phyloP scores from a whole-genome alignment of 257 asterid genomes.

The Linaria vulgaris region DNA sequence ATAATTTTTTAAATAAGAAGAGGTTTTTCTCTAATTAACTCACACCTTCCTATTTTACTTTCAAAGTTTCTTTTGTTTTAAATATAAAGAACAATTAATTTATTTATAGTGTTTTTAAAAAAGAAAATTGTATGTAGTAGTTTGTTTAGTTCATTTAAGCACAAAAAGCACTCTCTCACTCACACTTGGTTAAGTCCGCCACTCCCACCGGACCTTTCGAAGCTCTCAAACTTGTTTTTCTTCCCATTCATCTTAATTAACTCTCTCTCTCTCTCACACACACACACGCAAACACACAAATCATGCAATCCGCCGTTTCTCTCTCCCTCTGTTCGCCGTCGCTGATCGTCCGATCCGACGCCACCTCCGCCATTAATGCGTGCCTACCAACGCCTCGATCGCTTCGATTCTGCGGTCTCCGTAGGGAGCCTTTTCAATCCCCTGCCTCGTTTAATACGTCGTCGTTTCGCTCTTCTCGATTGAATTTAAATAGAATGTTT shows the following conservation, averaged over 20 bases:
- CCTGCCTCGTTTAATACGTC: constrained; percentile 33
- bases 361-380: constrained; percentile 28
- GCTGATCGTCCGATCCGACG: constrained; percentile 47
- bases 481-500: constrained; percentile 34
- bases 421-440: constrained; percentile 57
- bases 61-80: too few relatives aligned
- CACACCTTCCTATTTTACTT: too few relatives aligned
- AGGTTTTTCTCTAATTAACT: too few relatives aligned
- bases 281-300: not conserved
- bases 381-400: constrained; percentile 49
- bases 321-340: constrained; percentile 57
- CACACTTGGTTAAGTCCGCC: constrained; percentile 66
- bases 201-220: constrained; percentile 59
- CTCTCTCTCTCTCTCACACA: not conserved
- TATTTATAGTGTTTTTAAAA: too few relatives aligned
- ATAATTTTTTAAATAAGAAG: too few relatives aligned
- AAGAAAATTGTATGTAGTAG: too few relatives aligned
- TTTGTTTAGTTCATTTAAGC: too few relatives aligned
- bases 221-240: constrained; percentile 26
- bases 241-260: not conserved
- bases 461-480: constrained; percentile 34
- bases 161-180: too few relatives aligned
- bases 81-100: too few relatives aligned
- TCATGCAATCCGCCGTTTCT: constrained; percentile 69
- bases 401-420: constrained; percentile 82